Percentiles rank a stretch among this genome's conserved stretches.
Conservation (phyloP, 164 flowering plant genomes). For the Magnolia kwangsiensis region DNA sequence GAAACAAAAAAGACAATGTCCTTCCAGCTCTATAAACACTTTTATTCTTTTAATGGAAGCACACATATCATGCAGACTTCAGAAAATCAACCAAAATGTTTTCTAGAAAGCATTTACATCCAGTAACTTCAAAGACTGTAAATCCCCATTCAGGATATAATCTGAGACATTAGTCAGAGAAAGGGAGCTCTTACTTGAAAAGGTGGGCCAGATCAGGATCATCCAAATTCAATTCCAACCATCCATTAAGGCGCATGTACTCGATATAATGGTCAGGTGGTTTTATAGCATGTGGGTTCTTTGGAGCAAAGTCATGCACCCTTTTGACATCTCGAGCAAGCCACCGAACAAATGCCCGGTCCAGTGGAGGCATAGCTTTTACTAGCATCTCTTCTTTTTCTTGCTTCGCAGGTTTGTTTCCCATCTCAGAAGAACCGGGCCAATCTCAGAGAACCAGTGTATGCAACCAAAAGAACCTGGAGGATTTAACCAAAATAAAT, state of each 20-base stretch:
- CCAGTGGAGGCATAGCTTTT: constrained; percentile 67
- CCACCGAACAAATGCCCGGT: constrained; percentile 62
- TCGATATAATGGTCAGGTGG: constrained; percentile 82
- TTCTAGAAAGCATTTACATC: not conserved
- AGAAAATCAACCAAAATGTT: too few relatives aligned
- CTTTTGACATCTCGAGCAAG: constrained; percentile 74
- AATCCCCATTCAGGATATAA: too few relatives aligned
- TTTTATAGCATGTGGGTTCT: constrained; percentile 47
- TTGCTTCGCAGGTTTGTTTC: constrained; percentile 56
- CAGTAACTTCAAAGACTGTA: too few relatives aligned
- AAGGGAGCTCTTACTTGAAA: constrained; percentile 35
- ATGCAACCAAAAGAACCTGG: not conserved
- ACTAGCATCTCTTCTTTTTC: constrained; percentile 42
- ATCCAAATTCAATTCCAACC: constrained; percentile 69
- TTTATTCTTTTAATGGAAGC: not conserved
- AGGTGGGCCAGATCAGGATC: constrained; percentile 84
- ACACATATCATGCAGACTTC: not conserved
- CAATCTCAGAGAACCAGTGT: not conserved
- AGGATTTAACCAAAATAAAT: too few relatives aligned
- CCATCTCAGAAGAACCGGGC: constrained; percentile 36
- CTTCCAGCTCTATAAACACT: too few relatives aligned
- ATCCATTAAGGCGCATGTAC: constrained; percentile 71
- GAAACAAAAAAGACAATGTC: not conserved
- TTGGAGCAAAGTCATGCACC: constrained; percentile 60
- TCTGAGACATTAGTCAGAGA: not conserved